Conservation (phyloP, 176 grass and related monocot species). For the Typha latifolia region DNA sequence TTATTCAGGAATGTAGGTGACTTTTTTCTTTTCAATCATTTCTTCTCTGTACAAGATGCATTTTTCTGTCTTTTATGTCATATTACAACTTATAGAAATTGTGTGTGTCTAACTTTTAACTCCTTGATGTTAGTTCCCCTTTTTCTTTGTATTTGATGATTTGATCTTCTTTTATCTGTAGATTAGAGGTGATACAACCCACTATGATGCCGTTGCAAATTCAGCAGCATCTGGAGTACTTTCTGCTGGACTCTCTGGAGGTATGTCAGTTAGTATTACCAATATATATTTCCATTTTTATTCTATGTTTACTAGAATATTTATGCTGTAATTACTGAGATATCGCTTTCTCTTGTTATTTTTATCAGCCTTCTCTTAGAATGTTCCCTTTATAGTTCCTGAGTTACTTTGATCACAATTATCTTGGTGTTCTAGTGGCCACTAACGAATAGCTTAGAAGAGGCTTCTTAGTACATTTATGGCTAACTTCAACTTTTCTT, state of each 20-base stretch:
- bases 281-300: constrained; percentile 1
- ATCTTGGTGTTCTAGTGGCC: too few relatives aligned
- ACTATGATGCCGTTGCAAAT: constrained; percentile 97
- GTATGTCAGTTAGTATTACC: constrained; percentile 19
- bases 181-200: constrained; percentile 95
- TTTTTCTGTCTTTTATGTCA: too few relatives aligned
- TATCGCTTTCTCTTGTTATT: too few relatives aligned
- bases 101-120: not conserved
- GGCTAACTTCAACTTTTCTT: too few relatives aligned
- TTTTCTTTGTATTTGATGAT: not conserved
- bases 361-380: too few relatives aligned
- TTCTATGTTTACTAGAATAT: constrained; percentile 11
- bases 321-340: not conserved
- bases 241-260: constrained; percentile 63
- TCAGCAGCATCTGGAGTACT: constrained; percentile 89
- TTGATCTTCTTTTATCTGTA: constrained; percentile 25
- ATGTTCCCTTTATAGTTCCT: too few relatives aligned
- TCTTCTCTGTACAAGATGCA: too few relatives aligned
- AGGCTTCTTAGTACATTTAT: too few relatives aligned
- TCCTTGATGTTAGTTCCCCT: not conserved
- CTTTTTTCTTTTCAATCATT: not conserved
- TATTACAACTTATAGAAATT: not conserved
- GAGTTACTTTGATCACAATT: too few relatives aligned
- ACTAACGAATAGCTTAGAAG: too few relatives aligned
- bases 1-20: not conserved